Evolutionary conservation across 2,329 filamentous ascomycete genomes (phyloP), one percentile per base, ranked within the genome.

Genomic region (Ascochyta viciae-villosae): DNA sequence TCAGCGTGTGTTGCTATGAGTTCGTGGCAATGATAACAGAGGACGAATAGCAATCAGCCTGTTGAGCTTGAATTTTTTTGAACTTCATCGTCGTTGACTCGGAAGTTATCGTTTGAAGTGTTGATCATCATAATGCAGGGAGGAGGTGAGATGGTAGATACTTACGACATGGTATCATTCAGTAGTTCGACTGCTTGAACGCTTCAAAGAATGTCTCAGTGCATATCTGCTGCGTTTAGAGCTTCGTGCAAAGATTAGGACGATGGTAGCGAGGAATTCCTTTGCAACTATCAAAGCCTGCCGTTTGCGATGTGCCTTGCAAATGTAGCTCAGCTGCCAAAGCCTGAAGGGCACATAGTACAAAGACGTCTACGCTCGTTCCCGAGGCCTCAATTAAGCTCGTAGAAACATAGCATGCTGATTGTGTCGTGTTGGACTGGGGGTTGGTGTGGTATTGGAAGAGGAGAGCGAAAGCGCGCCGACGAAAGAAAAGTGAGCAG

Each of bases 11-110:
- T 51, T 31, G 29, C 31, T 23, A 6, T 42, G 12, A 27, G 8
- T 7, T 37, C n/a, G 15, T 29, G 31, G 15, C 46, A 15, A 33
- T 45, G 35, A 45, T 35, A 52, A 53, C 23, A 50, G 22, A 29
- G n/a, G 41, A 13, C 38, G 34, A 49, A 50, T 26, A 39, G 57
- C 52, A 60, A 74, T 83, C 81, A 83, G 79, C 79, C 76, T 82
- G 80, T 82, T 82, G 80, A 83, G 81, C 80, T 82, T 82, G 80
- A 82, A 72, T 75, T 74, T 68, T 40, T 73, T 71, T 65, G 62
- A 62, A 68, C 72, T 73, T 74, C 72, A 75, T 67, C 60, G 72
- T 63, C 64, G 38, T 65, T 61, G 63, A 69, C 71, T 75, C 70
- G 63, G 72, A 71, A 72, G 67, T 72, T 70, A 68, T 65, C 50